Evolutionary conservation across 305 asterid genomes (phyloP).

Genomic region (Rubia peregrina): DNA sequence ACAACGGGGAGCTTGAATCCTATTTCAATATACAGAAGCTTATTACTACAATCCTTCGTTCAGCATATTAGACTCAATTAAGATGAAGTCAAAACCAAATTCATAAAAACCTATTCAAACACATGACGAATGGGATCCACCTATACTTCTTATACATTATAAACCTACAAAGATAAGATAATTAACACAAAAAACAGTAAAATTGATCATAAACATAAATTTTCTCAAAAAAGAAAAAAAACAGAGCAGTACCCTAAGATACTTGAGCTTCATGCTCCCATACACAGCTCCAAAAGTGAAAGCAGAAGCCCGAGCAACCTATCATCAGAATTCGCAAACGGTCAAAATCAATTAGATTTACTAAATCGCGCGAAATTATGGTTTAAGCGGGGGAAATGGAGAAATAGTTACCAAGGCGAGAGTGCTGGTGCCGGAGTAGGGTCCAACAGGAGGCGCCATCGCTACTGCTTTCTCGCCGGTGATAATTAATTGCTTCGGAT

Average conservation of each 20-base stretch:
- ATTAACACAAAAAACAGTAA: background rate
- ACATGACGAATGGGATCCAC: background rate
- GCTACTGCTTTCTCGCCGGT: background rate
- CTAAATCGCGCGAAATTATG: background rate
- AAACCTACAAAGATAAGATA: background rate
- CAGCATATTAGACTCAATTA: background rate
- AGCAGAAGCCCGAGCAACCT: constrained; percentile 90
- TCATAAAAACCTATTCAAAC: background rate
- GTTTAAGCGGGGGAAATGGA: constrained; percentile 12
- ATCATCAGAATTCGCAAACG: constrained; percentile 4
- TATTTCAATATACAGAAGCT: background rate
- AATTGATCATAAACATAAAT: background rate
- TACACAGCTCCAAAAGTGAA: constrained; percentile 68
- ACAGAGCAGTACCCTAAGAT: constrained; percentile 48
- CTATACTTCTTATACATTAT: background rate
- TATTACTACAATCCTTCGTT: background rate
- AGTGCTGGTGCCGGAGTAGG: constrained; percentile 68
- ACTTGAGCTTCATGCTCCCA: constrained; percentile 67
- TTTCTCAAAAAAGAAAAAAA: background rate
- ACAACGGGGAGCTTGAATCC: background rate
- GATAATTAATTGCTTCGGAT: background rate
- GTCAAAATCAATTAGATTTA: background rate
- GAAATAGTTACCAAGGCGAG: constrained; percentile 45
- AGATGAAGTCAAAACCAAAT: background rate
- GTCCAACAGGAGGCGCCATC: constrained; percentile 71